phyloP scores from a whole-genome alignment of 2,329 filamentous ascomycete genomes.

The Hypoxylon sp. region DNA sequence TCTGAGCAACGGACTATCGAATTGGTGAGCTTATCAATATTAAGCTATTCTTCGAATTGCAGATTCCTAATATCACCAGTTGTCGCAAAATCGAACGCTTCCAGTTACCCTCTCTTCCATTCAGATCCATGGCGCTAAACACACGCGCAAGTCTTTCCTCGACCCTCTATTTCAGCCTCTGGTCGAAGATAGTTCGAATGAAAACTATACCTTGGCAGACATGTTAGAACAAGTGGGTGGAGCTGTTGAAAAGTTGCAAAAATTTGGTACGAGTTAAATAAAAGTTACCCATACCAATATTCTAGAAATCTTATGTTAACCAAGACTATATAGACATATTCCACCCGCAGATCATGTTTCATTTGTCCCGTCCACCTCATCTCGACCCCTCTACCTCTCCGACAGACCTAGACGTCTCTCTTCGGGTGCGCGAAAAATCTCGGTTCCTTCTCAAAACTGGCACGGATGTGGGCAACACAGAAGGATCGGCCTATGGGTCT shows the following conservation, averaged over 20 bases:
- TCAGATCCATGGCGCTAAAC: slow-evolving; percentile 83
- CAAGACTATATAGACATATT: slow-evolving; percentile 78
- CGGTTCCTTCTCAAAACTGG: slow-evolving; percentile 92
- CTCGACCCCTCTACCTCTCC: slow-evolving; percentile 78
- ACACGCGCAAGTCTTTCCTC: slow-evolving; percentile 88
- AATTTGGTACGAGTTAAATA: slow-evolving; percentile 75
- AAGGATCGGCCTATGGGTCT: slow-evolving; percentile 93
- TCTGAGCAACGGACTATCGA: slow-evolving; percentile 75
- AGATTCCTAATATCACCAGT: slow-evolving; percentile 60
- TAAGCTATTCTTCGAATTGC: neutral
- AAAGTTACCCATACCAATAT: neutral
- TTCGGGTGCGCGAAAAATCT: slow-evolving; percentile 84
- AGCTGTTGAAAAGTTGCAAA: slow-evolving; percentile 72
- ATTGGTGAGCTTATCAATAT: slow-evolving; percentile 65
- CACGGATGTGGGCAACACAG: slow-evolving; percentile 92
- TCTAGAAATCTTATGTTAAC: slow-evolving; percentile 46
- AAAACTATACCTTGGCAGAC: slow-evolving; percentile 83
- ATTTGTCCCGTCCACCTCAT: slow-evolving; percentile 81
- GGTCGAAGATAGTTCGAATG: slow-evolving; percentile 76
- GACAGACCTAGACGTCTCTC: slow-evolving; percentile 84
- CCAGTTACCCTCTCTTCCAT: slow-evolving; percentile 91
- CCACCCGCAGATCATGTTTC: slow-evolving; percentile 84
- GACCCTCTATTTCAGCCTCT: slow-evolving; percentile 85
- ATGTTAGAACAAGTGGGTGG: slow-evolving; percentile 67
- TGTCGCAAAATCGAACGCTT: slow-evolving; percentile 85